Evolutionary conservation across 345 rosid species (phyloP), one percentile per base, ranked within the genome.

Genomic region (Lumnitzera littorea): DNA sequence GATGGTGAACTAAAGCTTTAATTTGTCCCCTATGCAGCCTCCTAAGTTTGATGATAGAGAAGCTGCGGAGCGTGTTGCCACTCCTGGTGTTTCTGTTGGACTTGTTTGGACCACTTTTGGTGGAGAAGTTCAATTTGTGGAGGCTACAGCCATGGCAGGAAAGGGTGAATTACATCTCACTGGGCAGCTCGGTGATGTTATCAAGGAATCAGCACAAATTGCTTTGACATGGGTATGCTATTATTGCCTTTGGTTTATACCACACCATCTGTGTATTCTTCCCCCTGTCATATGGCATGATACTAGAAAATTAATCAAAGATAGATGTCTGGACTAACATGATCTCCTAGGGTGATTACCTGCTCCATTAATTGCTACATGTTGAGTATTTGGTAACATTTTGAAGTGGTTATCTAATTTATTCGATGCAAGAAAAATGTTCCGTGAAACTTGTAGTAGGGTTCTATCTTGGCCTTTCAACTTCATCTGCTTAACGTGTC

Each of bases 31-130:
- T 47, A 64, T 82, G 82, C 87, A 94, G 99, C 97, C 99, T 68
- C 99, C 99, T 56, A 79, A 76, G 66, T 94, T 75, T 74, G 96
- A 90, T 80, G 97, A 94, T 64, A 82, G 55, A 62, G 97, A 94
- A 84, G 90, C 96, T 58, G 96, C 91, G 61, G 96, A 94, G 50
- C 85, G 99, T n/a, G 96, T 94, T 68, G 91, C 91, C 29, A 66
- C 79, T 72, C 97, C 99, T 27, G 99, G 99, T 46, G 82, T 83
- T 62, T 87, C 96, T 3, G 96, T 94, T 58, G 99, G 99, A 64
- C 96, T 94, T 58, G 99, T 94, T 41, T 94, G 99, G 99, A 94
- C 99, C 70, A 67, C 83, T 66, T 82, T 94, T 75, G 99, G 99
- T 58, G 99, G 99, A 61, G 99, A 94, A 79, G 99, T 90, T 49